Conservation (phyloP, 2,329 filamentous ascomycete genomes). For the Cladophialophora exuberans region DNA sequence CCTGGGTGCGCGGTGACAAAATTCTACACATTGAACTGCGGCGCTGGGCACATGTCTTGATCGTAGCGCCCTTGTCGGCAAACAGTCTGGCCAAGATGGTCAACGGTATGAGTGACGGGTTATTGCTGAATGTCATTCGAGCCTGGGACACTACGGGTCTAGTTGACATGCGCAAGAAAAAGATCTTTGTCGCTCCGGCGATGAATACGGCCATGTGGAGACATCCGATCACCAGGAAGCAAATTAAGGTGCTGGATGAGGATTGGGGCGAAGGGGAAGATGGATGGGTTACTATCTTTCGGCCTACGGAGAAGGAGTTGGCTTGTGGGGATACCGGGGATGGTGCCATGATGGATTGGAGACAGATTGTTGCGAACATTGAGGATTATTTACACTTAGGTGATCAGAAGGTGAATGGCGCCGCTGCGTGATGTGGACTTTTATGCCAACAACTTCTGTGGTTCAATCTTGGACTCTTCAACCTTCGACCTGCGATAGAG, state of each 20-base stretch:
- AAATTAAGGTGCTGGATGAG: slow-evolving; percentile 69
- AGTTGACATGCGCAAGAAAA: slow-evolving; percentile 62
- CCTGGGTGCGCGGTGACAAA: slow-evolving; percentile 76
- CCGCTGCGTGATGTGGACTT: slow-evolving; percentile 11
- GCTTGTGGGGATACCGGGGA: slow-evolving; percentile 84
- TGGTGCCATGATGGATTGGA: slow-evolving; percentile 84
- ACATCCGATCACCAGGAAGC: slow-evolving; percentile 77
- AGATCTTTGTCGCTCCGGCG: slow-evolving; percentile 74
- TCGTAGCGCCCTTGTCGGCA: slow-evolving; percentile 79
- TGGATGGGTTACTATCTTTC: slow-evolving; percentile 71
- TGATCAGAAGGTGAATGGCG: slow-evolving; percentile 15
- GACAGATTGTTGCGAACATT: slow-evolving; percentile 62
- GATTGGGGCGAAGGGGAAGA: slow-evolving; percentile 67
- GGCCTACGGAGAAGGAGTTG: slow-evolving; percentile 73
- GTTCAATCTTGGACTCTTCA: slow-evolving; percentile 21
- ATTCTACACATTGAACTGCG: slow-evolving; percentile 92
- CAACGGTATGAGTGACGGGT: slow-evolving; percentile 74
- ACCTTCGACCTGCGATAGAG: slow-evolving; percentile 30
- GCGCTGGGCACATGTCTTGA: slow-evolving; percentile 77
- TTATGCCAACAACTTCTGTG: slow-evolving; percentile 10
- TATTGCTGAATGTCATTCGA: slow-evolving; percentile 73
- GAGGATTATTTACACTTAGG: slow-evolving; percentile 18
- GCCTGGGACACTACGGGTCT: slow-evolving; percentile 82
- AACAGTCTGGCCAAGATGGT: slow-evolving; percentile 86
- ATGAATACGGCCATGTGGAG: slow-evolving; percentile 94